Evolutionary conservation across 1,284 basidiomycete genomes (phyloP), one percentile per base, ranked within the genome.

Genomic region (Garcileccinum viscosum): DNA sequence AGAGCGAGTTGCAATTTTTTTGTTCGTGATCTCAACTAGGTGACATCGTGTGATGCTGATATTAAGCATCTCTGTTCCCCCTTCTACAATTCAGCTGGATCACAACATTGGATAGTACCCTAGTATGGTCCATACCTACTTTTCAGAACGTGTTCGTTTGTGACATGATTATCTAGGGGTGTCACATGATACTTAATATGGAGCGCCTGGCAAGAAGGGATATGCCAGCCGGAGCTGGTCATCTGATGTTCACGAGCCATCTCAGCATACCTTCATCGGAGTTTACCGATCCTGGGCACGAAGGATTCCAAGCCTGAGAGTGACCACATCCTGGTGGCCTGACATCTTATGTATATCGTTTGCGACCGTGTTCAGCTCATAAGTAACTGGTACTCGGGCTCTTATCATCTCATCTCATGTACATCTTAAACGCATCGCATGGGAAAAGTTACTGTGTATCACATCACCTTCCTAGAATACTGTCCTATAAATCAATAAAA

Each of bases 101-200:
- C 12, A 67, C 67, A 24, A 17, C 64, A 22, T 9, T 78, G 22
- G 4, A 35, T 27, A 75, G 76, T 30, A 14, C 63, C 53, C 32
- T 59, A 14, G 76, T 76, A 78, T 14, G 71, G 42, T 6, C 50
- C 19, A 17, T 11, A 15, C 56, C 44, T 35, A 0, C 4, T 59
- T 63, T 47, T 4, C 22, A 14, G 22, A 64, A 33, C 15, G 24
- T 5, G 24, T 27, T 47, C 24, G 33, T 17, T 69, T 37, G 35
- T 38, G 30, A 61, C 27, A 32, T 58, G 22, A 3, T 8, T 27
- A 9, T 53, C 24, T 24, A 75, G 74, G 74, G 76, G 3, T 75
- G 73, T 63, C 66, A 56, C 24, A 56, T 74, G 66, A 67, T 78
- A 64, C 58, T 75, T 1, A 71, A 67, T 7, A 75, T 78, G 75